Evolutionary conservation across 192 early-diverging fungal species (phyloP).

Genomic region (Chytriomyces sp.): DNA sequence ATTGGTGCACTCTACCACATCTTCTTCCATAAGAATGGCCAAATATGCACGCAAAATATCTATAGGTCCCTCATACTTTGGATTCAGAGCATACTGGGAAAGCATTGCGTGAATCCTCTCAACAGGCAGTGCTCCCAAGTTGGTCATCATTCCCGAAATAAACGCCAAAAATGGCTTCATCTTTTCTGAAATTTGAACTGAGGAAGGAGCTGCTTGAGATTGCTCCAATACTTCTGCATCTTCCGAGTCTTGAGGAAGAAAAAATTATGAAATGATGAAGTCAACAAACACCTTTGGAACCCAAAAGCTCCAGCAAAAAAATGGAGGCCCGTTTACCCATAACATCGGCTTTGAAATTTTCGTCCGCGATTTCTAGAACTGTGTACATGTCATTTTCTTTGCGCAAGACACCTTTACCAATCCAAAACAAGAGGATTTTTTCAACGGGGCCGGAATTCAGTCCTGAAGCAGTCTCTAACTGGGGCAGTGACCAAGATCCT

Average conservation of each 20-base stretch:
- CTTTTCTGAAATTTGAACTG: not conserved
- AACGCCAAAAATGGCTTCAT: slow-evolving; percentile 41
- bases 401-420: not conserved
- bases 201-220: no score
- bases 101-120: slow-evolving; percentile 61
- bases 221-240: no score
- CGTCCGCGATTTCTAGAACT: no score
- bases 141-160: slow-evolving; percentile 62
- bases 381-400: no score
- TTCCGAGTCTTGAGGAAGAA: no score
- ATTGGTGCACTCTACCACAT: not conserved
- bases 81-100: slow-evolving; percentile 55
- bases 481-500: not conserved
- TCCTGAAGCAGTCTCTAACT: slow-evolving; percentile 11
- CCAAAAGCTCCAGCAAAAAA: no score
- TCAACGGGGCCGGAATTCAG: not conserved
- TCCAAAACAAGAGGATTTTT: slow-evolving; percentile 13
- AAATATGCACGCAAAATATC: slow-evolving; percentile 20
- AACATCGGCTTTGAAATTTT: no score
- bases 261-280: no score
- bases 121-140: slow-evolving; percentile 59
- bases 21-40: slow-evolving; percentile 17
- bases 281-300: no score
- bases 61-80: slow-evolving; percentile 16
- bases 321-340: no score